A percentile compares a stretch with the other conserved stretches of the same genome.
Conservation (phyloP, 2,329 filamentous ascomycete genomes). For the Penicillium brevicompactum region DNA sequence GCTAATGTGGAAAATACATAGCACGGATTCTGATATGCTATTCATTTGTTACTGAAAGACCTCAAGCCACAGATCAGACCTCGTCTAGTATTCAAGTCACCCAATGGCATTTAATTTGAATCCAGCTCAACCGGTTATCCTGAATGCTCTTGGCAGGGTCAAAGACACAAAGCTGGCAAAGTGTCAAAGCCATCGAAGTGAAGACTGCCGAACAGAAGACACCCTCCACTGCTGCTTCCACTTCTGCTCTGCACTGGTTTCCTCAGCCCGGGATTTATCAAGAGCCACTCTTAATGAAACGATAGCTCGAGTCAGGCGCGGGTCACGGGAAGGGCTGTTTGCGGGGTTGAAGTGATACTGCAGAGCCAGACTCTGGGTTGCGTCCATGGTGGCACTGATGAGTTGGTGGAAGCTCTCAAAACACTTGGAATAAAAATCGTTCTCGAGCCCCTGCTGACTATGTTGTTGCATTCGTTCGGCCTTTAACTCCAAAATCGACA, state of each 20-base stretch:
- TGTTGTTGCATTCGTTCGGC: constrained; percentile 9
- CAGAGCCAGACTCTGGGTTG: constrained; percentile 2
- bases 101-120: too few species aligned
- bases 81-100: too few species aligned
- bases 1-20: too few species aligned
- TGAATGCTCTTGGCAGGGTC: too few species aligned
- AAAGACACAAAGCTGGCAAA: too few species aligned
- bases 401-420: constrained; percentile 9
- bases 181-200: too few species aligned
- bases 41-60: too few species aligned
- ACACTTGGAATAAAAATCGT: constrained; percentile 13
- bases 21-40: too few species aligned
- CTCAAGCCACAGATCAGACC: too few species aligned
- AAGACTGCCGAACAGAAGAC: not conserved
- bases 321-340: not conserved
- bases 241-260: constrained; percentile 6
- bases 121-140: too few species aligned
- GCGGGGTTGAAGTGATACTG: constrained; percentile 11
- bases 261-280: constrained; percentile 3
- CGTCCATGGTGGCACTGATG: not conserved
- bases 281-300: constrained; percentile 4
- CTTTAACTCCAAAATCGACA: constrained; percentile 5
- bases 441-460: constrained; percentile 12
- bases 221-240: constrained; percentile 14
- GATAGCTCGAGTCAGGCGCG: not conserved